Conservation (phyloP, 2,329 filamentous ascomycete species). For the Ophioceras dolichostomum region DNA sequence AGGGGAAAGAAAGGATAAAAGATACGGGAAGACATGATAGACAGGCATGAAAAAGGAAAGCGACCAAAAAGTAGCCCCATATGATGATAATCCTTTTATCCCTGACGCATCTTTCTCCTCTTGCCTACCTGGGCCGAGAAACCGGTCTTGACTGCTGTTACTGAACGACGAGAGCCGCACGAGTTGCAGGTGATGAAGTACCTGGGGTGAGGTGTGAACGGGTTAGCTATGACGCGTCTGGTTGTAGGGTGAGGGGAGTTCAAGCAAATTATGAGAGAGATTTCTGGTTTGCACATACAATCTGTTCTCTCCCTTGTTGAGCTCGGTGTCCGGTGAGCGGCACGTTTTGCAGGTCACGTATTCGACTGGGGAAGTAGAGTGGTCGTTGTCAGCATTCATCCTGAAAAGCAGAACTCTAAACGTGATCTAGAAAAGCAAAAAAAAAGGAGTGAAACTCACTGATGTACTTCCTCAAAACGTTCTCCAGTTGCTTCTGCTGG, state of each 20-base stretch:
- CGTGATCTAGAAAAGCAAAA: neutral
- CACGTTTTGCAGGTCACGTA: constrained; percentile 99
- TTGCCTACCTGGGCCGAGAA: constrained; percentile 99
- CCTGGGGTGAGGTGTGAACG: too few species aligned
- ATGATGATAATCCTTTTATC: constrained; percentile 46
- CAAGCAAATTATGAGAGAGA: too few species aligned
- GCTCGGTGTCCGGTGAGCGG: constrained; percentile 83
- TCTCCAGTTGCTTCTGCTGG: constrained; percentile 99
- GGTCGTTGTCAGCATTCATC: constrained; percentile 18
- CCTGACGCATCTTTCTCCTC: constrained; percentile 79
- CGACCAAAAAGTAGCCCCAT: too few species aligned
- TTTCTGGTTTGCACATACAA: constrained; percentile 35
- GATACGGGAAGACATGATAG: too few species aligned
- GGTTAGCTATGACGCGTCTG: too few species aligned
- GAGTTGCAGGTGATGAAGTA: constrained; percentile 65
- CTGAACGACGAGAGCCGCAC: constrained; percentile 70
- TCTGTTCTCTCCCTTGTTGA: constrained; percentile 98
- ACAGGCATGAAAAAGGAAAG: too few species aligned
- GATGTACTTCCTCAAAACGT: constrained; percentile 90
- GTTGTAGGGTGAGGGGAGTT: too few species aligned
- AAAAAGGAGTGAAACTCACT: constrained; percentile 41
- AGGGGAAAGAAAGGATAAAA: too few species aligned
- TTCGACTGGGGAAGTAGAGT: constrained; percentile 49
- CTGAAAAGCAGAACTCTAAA: too few species aligned
- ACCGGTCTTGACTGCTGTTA: constrained; percentile 98